phyloP scores from a whole-genome alignment of 129 eudicot species.

The Rutidosis leptorrhynchoides region DNA sequence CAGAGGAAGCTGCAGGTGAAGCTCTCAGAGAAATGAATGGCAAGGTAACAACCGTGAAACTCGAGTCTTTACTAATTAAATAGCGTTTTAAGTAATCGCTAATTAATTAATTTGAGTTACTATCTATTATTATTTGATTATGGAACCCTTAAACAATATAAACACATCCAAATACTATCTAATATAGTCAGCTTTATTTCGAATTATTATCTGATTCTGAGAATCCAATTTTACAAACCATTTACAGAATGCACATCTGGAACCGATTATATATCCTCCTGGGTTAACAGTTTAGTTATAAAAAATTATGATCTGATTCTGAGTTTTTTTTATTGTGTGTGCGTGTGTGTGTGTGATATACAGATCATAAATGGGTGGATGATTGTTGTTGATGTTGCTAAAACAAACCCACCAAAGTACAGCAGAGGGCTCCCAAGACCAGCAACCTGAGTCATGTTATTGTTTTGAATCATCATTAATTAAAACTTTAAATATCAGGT shows the following conservation, averaged over 20 bases:
- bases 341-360: too few relatives aligned
- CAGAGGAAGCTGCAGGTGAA: conserved; percentile 77
- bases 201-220: too few relatives aligned
- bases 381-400: conserved; percentile 95
- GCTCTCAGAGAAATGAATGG: conserved; percentile 98
- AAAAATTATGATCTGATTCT: too few relatives aligned
- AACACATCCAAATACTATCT: too few relatives aligned
- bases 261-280: background rate
- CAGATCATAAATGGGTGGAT: conserved; percentile 98
- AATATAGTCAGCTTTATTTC: too few relatives aligned
- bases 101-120: background rate
- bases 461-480: background rate
- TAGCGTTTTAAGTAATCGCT: too few relatives aligned
- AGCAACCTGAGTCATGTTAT: conserved; percentile 7
- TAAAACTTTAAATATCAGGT: background rate
- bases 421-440: conserved; percentile 54
- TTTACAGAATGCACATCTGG: too few relatives aligned
- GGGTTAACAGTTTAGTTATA: background rate
- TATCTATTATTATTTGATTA: background rate
- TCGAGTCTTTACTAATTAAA: background rate
- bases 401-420: conserved; percentile 62
- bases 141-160: too few relatives aligned
- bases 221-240: background rate
- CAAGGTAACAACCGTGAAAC: conserved; percentile 47
- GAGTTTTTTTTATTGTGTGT: too few relatives aligned